Percentiles rank a stretch among this genome's conserved stretches.
Conservation (phyloP, 805 yeast genomes). For the Kodamaea lidongshanica region DNA sequence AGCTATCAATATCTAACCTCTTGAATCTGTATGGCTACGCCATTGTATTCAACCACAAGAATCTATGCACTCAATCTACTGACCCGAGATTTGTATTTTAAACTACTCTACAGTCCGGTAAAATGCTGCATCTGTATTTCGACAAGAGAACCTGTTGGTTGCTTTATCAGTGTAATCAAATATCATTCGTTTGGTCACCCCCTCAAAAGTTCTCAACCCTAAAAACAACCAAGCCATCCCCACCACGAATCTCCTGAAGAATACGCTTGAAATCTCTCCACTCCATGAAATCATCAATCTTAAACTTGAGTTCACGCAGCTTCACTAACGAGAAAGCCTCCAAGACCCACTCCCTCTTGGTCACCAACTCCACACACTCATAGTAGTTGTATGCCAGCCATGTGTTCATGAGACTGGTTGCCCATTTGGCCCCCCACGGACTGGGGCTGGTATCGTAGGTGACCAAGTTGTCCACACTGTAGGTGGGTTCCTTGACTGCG, state of each 20-base stretch:
- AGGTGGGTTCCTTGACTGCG: constrained; percentile 25
- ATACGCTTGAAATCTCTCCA: constrained; percentile 34
- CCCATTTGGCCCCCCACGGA: constrained; percentile 35
- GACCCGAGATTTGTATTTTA: too few relatives aligned
- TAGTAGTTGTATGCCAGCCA: constrained; percentile 28
- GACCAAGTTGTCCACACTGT: constrained; percentile 25
- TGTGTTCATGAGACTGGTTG: constrained; percentile 25
- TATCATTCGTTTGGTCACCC: too few relatives aligned
- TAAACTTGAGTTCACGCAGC: constrained; percentile 24
- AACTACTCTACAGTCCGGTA: too few relatives aligned
- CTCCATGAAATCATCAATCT: constrained; percentile 27
- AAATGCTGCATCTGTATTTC: too few relatives aligned
- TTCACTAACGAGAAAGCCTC: constrained; percentile 27
- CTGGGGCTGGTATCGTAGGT: constrained; percentile 19
- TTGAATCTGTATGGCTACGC: too few relatives aligned
- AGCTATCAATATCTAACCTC: too few relatives aligned
- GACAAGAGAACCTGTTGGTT: too few relatives aligned
- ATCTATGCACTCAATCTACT: too few relatives aligned
- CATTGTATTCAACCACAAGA: too few relatives aligned
- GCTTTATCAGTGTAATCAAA: too few relatives aligned
- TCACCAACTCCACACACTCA: constrained; percentile 25
- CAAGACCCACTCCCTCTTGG: constrained; percentile 26
- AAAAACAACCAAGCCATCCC: constrained; percentile 31
- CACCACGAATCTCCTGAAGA: constrained; percentile 19
- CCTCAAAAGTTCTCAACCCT: constrained; percentile 32